phyloP scores from a whole-genome alignment of 352 stramenopile genomes.

The Phytophthora fragariaefolia region DNA sequence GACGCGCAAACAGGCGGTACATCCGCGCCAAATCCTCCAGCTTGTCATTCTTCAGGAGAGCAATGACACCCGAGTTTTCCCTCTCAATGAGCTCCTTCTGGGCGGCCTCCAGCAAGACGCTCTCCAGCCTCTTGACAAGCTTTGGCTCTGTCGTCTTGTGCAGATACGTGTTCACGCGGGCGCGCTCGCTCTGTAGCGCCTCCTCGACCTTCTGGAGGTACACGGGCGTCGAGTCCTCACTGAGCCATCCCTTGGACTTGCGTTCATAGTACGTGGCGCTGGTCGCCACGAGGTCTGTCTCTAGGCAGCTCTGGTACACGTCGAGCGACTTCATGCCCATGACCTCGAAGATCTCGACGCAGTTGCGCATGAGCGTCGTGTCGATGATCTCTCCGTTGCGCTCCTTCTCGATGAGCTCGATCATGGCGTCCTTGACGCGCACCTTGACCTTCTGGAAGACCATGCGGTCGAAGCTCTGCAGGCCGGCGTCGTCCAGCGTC shows the following conservation, averaged over 20 bases:
- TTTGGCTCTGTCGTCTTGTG: conserved; percentile 97
- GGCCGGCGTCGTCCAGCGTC: conserved; percentile 93
- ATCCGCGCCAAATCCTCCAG: conserved; percentile 97
- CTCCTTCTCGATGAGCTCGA: conserved; percentile 98
- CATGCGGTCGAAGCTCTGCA: conserved; percentile 85
- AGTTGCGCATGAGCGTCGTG: conserved; percentile 96
- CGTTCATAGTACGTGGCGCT: conserved; percentile 96
- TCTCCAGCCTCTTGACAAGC: conserved; percentile 93
- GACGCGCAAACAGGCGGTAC: conserved; percentile 97
- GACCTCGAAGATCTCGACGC: conserved; percentile 98
- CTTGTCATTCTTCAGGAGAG: conserved; percentile 97
- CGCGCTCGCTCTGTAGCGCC: conserved; percentile 78
- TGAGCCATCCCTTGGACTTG: conserved; percentile 98
- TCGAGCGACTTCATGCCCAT: conserved; percentile 98
- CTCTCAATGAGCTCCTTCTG: conserved; percentile 98
- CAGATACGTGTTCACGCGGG: conserved; percentile 96
- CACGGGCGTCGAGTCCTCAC: conserved; percentile 96
- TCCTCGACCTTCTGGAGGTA: conserved; percentile 97
- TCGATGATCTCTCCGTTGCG: conserved; percentile 98
- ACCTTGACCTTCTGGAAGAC: conserved; percentile 88
- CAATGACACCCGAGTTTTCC: conserved; percentile 96
- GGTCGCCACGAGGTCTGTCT: conserved; percentile 92
- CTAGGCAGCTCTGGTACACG: conserved; percentile 97
- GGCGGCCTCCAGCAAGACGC: conserved; percentile 94
- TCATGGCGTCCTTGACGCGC: conserved; percentile 90